Base-by-base conservation (phyloP, 2,329 filamentous ascomycete species). In the Claviceps sp. region DNA sequence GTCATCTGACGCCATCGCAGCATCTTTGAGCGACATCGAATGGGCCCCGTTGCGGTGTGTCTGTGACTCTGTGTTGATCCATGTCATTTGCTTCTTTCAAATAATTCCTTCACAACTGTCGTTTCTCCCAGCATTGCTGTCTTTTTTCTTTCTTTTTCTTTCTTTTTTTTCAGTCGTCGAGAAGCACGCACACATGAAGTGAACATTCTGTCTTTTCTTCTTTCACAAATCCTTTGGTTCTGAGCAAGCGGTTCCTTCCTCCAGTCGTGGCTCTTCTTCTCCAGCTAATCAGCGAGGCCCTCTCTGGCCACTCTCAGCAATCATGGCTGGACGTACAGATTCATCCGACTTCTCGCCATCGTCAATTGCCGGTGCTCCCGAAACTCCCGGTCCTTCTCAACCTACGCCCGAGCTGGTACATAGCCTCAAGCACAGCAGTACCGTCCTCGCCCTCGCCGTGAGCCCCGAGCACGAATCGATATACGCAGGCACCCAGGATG, bases 401-500 rank as follows among this genome's bases (percentile, higher is more conserved):
- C 45, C 45, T 40, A 60, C 57, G 11, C 86, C 86, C n/a, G 76
- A 80, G 51, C 76, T 88, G 46, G 72, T 84, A 53, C 88, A 94
- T 65, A 82, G 82, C 58, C 78, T 94, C 56, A 77, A 82, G 62
- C 86, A 91, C 64, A 78, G 82, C 62, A 86, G 82, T 66, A 88
- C 85, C 2, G 86, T 94, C 47, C 81, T 98, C 49, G 82, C 88
- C 8, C 77, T 98, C 52, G 87, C 84, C 4, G 81, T 95, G 24
- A 89, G 88, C 53, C 77, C 87, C 50, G 77, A 85, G 47, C 79
- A 88, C 57, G 79, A 85, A 49, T 84, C 83, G 63, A 85, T 98
- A 51, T 98, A 88, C 67, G 90, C 91, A 18, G 93, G 93, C 42
- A 90, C 93, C 1, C 89, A 96, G 65, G 86, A 88, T 56, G 93